Conservation (phyloP, 805 yeast species). For the Candida lessepsii region DNA sequence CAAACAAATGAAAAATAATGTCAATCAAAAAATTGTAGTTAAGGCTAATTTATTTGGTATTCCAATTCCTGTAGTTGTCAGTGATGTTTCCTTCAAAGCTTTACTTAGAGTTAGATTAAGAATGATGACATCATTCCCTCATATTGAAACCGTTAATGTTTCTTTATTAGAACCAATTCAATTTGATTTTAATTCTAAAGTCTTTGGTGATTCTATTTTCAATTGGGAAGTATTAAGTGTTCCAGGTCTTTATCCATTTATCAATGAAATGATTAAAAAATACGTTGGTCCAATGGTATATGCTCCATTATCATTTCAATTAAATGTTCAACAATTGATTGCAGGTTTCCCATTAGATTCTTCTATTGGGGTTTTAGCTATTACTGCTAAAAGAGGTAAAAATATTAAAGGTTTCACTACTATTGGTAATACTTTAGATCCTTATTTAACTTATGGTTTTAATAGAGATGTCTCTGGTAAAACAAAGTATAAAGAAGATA, state of each 20-base stretch:
- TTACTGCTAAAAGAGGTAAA: constrained; percentile 65
- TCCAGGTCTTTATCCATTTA: constrained; percentile 83
- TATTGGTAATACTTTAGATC: constrained; percentile 81
- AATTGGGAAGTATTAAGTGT: constrained; percentile 83
- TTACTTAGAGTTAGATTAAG: constrained; percentile 77
- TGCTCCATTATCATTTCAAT: constrained; percentile 88
- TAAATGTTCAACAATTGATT: constrained; percentile 86
- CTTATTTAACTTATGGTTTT: constrained; percentile 76
- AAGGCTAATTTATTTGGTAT: constrained; percentile 83
- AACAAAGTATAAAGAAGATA: constrained; percentile 66
- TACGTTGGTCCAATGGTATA: constrained; percentile 87
- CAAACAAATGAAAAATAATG: constrained; percentile 79
- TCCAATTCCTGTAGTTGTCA: constrained; percentile 74
- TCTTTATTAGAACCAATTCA: constrained; percentile 84
- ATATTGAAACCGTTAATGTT: constrained; percentile 84
- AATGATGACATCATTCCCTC: constrained; percentile 90
- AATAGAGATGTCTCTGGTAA: constrained; percentile 58
- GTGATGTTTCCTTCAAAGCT: constrained; percentile 75
- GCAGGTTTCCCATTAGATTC: constrained; percentile 78
- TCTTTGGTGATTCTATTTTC: constrained; percentile 78
- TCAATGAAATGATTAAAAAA: constrained; percentile 81
- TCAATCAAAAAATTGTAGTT: constrained; percentile 76
- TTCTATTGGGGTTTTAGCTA: constrained; percentile 81
- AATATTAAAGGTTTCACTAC: constrained; percentile 68
- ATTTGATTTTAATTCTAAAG: constrained; percentile 75